Evolutionary conservation across 2,329 filamentous ascomycete genomes (phyloP).

Genomic region (Calonectria multiphialidica): DNA sequence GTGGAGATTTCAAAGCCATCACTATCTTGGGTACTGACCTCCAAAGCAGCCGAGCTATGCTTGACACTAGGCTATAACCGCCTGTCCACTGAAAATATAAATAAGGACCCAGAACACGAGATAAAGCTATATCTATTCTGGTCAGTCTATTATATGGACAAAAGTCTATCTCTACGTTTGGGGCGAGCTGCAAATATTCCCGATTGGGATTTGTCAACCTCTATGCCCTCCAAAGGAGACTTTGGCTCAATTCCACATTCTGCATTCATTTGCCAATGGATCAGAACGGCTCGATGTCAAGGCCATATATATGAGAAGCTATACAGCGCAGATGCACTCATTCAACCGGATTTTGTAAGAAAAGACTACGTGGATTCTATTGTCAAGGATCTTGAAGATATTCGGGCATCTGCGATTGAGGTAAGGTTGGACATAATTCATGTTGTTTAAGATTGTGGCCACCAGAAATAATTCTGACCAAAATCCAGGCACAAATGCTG

Average conservation of each 20-base stretch:
- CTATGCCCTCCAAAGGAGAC: slow-evolving; percentile 44
- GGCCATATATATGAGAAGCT: slow-evolving; percentile 26
- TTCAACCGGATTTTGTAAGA: slow-evolving; percentile 4
- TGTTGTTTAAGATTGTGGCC: no score
- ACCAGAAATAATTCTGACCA: not conserved
- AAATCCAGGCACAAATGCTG: not conserved
- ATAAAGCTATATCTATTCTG: slow-evolving; percentile 61
- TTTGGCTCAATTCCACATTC: slow-evolving; percentile 43
- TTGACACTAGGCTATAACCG: slow-evolving; percentile 44
- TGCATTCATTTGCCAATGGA: slow-evolving; percentile 49
- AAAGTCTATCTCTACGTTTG: slow-evolving; percentile 65
- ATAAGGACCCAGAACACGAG: slow-evolving; percentile 23
- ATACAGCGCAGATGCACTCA: slow-evolving; percentile 18
- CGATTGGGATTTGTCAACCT: slow-evolving; percentile 66
- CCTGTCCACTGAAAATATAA: slow-evolving; percentile 27
- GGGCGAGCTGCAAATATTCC: slow-evolving; percentile 65
- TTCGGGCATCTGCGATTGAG: not conserved
- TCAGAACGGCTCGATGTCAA: slow-evolving; percentile 18
- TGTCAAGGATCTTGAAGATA: not conserved
- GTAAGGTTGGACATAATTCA: not conserved
- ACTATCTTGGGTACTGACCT: slow-evolving; percentile 44
- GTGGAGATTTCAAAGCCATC: slow-evolving; percentile 49
- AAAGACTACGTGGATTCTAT: not conserved
- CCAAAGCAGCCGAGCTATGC: slow-evolving; percentile 47
- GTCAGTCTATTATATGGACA: slow-evolving; percentile 68